phyloP scores from a whole-genome alignment of 2,329 filamentous ascomycete species.

The Diaporthe amygdali region DNA sequence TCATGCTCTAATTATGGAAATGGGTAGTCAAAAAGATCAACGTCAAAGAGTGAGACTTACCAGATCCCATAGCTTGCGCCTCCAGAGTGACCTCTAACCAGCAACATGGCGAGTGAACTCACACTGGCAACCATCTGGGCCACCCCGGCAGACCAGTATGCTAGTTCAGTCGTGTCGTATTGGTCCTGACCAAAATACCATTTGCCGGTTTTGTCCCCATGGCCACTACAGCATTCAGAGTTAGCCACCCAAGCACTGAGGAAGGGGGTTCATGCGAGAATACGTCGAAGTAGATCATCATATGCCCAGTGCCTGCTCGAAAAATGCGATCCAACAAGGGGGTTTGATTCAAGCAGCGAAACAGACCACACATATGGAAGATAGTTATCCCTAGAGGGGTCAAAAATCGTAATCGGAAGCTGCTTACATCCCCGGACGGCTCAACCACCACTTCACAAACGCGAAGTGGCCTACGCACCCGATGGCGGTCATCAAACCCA shows the following conservation, averaged over 20 bases:
- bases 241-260: no score
- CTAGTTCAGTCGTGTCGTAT: slow-evolving; percentile 54
- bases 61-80: slow-evolving; percentile 54
- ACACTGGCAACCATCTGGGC: slow-evolving; percentile 48
- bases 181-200: slow-evolving; percentile 45
- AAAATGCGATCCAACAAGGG: no score
- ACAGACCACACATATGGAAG: no score
- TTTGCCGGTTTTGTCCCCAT: slow-evolving; percentile 51
- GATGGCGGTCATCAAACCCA: slow-evolving; percentile 40
- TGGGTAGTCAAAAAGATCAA: neutral
- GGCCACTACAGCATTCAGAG: no score
- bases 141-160: slow-evolving; percentile 52
- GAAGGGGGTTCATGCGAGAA: no score
- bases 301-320: no score
- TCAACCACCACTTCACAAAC: slow-evolving; percentile 54
- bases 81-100: slow-evolving; percentile 52
- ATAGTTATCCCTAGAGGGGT: no score
- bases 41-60: slow-evolving; percentile 39
- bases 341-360: no score
- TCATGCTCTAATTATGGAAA: no score
- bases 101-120: slow-evolving; percentile 47
- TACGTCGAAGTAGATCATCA: no score
- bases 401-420: no score
- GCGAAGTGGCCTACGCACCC: slow-evolving; percentile 45
- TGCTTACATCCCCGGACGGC: slow-evolving; percentile 44